Base-by-base conservation (phyloP, 1,139 yeast species). In the Saccharomycopsis crataegensis region DNA sequence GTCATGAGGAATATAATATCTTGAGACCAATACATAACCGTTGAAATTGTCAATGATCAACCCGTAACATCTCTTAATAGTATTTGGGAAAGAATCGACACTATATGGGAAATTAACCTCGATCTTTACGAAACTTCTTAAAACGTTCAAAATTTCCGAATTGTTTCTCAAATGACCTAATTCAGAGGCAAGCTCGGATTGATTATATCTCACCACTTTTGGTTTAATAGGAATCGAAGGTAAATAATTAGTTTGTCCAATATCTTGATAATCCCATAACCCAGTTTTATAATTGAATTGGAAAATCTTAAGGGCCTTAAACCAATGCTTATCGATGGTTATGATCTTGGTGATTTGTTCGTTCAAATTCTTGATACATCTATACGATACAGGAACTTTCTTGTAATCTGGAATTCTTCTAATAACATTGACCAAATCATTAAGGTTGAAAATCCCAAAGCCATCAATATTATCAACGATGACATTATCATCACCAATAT, bases 301-400 rank as follows among this genome's bases (percentile, higher is more conserved):
- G 6, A 93, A 94, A 56, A 84, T 62, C 62, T 85, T 77, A 67
- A 90, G 85, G 33, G 83, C 75, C 8, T 83, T 77, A 57, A 78
- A 75, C 96, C 96, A 90, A 68, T 88, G 96, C 62, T 96, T 81
- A 64, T 89, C 96, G 54, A 90, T 76, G 62, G 79, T 82, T 8
- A 86, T 78, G 31, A 82, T 77, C 8, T 77, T 71, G 50, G 83
- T 79, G 50, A 79, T 72, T 50, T 84, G 86, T 1, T 88, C 78
- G 65, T 89, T 96, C 61, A 86, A 75, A 64, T 90, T 96, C 3
- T 89, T 77, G 43, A 89, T 78, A 67, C 88, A 94, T 61, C 93
- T 83, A 68, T 81, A 87, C 54, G 82, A 72, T 33, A 87, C 77
- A 2, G 91, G 75, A 5, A 90, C 86, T 62, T 86, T 80, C 54